Conservation (phyloP, 805 yeast genomes). For the Clavispora santaluciae region DNA sequence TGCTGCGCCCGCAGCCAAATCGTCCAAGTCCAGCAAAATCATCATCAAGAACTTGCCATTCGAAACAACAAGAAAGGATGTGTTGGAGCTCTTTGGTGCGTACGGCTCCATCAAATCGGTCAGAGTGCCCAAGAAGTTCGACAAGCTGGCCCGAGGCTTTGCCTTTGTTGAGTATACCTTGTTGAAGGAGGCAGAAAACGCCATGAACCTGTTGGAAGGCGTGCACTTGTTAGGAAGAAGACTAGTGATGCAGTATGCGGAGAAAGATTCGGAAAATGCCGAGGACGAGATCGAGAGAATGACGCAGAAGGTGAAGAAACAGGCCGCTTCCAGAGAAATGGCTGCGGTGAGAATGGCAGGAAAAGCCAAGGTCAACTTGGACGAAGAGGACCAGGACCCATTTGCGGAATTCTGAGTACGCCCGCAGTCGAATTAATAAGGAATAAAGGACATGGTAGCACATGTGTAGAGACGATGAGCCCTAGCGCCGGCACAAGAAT, state of each 20-base stretch:
- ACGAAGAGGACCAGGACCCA: slow-evolving; percentile 43
- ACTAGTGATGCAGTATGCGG: slow-evolving; percentile 88
- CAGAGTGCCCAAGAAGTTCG: slow-evolving; percentile 93
- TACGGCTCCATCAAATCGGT: slow-evolving; percentile 94
- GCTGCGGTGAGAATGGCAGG: slow-evolving; percentile 68
- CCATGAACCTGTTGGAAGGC: slow-evolving; percentile 90
- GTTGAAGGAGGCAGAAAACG: slow-evolving; percentile 85
- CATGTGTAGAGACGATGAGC: no score
- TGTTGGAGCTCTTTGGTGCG: slow-evolving; percentile 87
- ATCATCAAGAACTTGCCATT: slow-evolving; percentile 96
- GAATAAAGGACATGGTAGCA: not conserved
- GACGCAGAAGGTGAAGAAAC: slow-evolving; percentile 81
- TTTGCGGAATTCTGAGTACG: slow-evolving; percentile 20
- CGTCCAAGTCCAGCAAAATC: slow-evolving; percentile 61
- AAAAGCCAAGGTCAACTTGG: slow-evolving; percentile 66
- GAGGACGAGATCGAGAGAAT: slow-evolving; percentile 88
- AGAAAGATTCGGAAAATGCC: slow-evolving; percentile 72
- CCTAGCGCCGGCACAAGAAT: no score
- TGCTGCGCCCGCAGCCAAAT: slow-evolving; percentile 23
- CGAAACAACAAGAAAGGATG: slow-evolving; percentile 89
- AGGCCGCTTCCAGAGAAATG: slow-evolving; percentile 70
- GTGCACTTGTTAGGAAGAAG: slow-evolving; percentile 96
- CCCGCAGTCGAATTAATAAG: not conserved
- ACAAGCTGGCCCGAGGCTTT: slow-evolving; percentile 92
- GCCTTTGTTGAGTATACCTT: slow-evolving; percentile 92